These are phyloP conservation scores for Chloropicon primus DNA, from an alignment of 139 green algal species.

Conservation along the genomic window DNA sequence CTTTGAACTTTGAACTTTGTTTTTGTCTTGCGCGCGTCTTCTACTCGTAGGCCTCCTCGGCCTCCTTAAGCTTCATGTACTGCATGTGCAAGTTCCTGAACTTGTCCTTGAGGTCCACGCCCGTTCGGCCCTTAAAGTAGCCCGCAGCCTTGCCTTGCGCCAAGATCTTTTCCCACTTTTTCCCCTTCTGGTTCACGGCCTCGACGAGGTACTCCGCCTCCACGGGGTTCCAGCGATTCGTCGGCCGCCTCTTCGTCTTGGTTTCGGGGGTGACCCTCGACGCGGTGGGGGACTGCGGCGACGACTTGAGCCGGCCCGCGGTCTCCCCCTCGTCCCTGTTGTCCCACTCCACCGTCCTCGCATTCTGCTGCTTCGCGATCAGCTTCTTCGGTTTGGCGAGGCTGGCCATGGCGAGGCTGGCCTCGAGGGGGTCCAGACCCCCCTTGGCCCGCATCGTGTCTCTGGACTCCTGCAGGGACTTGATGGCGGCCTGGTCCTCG, in stretches of 20 bases:
- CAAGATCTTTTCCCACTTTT: slow-evolving; percentile 26
- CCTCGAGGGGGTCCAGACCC: not conserved
- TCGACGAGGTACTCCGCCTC: not conserved
- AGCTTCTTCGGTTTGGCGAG: not conserved
- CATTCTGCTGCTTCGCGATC: not conserved
- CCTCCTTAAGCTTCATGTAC: too few relatives aligned
- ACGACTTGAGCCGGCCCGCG: too few relatives aligned
- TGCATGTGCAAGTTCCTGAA: slow-evolving; percentile 24
- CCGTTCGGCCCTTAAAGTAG: slow-evolving; percentile 9
- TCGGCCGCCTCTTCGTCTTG: too few relatives aligned
- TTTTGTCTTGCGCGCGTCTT: too few relatives aligned
- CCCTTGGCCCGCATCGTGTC: not conserved
- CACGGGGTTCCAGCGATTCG: too few relatives aligned
- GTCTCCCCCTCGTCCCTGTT: not conserved
- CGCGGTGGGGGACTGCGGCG: too few relatives aligned
- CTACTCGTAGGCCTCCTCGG: too few relatives aligned
- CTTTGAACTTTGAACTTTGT: too few relatives aligned
- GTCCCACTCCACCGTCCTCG: not conserved
- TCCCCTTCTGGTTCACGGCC: too few relatives aligned
- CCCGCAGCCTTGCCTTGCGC: slow-evolving; percentile 5
- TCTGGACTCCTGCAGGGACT: not conserved
- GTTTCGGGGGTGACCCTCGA: too few relatives aligned
- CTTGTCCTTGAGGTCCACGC: slow-evolving; percentile 30
- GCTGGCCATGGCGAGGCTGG: not conserved
- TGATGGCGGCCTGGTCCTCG: not conserved